Evolutionary conservation across 208 protist genomes (phyloP).

Genomic region (Kentomonas sorsogonicus): DNA sequence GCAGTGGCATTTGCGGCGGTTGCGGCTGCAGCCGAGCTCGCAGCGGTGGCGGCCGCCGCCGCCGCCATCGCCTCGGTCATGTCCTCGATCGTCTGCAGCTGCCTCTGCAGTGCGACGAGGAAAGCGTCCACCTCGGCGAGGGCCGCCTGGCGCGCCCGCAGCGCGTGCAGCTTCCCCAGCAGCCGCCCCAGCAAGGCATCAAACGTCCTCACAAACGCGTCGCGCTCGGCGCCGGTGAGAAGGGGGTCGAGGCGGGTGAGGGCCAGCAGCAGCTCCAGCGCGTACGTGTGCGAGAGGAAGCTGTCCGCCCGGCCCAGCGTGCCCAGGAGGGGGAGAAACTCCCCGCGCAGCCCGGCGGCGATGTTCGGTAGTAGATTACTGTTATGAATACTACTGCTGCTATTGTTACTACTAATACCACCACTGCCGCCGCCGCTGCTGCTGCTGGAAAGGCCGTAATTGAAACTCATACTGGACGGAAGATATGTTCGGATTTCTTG

Average conservation of each 20-base stretch:
- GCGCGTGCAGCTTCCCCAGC: slow-evolving; percentile 32
- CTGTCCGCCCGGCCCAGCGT: slow-evolving; percentile 17
- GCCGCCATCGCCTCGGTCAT: slow-evolving; percentile 8
- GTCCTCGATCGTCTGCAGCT: slow-evolving; percentile 25
- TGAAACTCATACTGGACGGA: no score
- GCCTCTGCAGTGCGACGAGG: slow-evolving; percentile 35
- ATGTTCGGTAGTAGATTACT: slow-evolving; percentile 50
- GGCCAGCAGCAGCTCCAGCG: slow-evolving; percentile 66
- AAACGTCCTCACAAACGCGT: slow-evolving; percentile 61
- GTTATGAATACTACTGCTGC: slow-evolving; percentile 8
- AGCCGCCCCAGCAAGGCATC: slow-evolving; percentile 45
- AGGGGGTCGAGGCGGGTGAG: slow-evolving; percentile 63
- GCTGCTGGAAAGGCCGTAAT: not conserved
- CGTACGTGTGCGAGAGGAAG: slow-evolving; percentile 44
- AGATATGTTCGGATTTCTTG: no score
- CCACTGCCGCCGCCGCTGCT: slow-evolving; percentile 2
- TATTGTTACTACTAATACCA: slow-evolving; percentile 14
- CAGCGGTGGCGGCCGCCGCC: no score
- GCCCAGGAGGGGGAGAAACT: slow-evolving; percentile 61
- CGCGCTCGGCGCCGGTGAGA: slow-evolving; percentile 56
- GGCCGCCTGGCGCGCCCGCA: slow-evolving; percentile 25
- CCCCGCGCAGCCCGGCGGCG: slow-evolving; percentile 42
- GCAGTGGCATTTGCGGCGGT: no score
- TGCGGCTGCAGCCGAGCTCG: no score
- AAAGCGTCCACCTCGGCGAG: slow-evolving; percentile 37